Percentiles rank a stretch among this genome's conserved stretches.
Conservation (phyloP, 176 grass and related monocot genomes). For the Musa troglodytarum region DNA sequence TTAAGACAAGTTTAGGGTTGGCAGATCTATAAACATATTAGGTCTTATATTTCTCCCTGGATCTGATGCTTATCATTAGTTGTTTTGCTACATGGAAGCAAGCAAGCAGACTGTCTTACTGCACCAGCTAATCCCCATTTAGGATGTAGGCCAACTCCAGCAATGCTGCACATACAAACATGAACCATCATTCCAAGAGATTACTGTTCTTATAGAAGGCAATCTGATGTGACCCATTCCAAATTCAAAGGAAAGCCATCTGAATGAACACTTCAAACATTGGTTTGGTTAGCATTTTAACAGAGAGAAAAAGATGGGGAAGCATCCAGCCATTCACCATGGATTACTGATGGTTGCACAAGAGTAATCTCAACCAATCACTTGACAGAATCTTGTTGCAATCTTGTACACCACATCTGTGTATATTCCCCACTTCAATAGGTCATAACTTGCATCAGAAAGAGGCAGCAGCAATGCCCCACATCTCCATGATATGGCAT, state of each 20-base stretch:
- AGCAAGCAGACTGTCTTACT: background rate
- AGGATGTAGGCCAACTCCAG: background rate
- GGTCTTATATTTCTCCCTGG: background rate
- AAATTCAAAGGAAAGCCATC: background rate
- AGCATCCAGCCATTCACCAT: background rate
- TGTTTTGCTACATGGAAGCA: background rate
- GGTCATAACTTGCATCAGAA: background rate
- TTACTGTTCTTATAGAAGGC: background rate
- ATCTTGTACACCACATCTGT: background rate
- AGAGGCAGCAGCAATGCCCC: background rate
- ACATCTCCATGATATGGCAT: background rate
- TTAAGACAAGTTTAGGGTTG: background rate
- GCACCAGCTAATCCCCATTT: background rate
- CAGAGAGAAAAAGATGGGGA: background rate
- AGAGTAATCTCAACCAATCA: background rate
- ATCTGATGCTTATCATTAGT: background rate
- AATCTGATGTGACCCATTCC: background rate
- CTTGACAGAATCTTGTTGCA: background rate
- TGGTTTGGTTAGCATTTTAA: background rate
- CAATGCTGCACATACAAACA: background rate
- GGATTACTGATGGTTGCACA: background rate
- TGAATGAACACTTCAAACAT: background rate
- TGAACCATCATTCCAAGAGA: background rate
- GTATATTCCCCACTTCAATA: background rate
- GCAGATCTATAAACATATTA: background rate